phyloP scores from a whole-genome alignment of 2,329 filamentous ascomycete species.

The Sporothrix brasiliensis region DNA sequence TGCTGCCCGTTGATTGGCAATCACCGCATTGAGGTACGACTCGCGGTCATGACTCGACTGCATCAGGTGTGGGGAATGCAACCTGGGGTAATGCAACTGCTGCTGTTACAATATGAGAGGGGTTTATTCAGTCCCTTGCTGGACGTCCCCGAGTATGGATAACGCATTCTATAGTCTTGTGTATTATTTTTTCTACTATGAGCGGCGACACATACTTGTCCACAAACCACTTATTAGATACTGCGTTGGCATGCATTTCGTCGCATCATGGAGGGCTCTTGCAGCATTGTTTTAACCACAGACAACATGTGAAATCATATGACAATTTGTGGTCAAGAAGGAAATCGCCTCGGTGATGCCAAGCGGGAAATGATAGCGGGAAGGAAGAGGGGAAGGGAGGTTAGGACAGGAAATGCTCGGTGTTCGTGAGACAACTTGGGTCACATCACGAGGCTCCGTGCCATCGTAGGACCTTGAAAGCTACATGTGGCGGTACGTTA shows the following conservation, averaged over 20 bases:
- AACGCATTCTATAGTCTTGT: neutral
- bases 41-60: slow-evolving; percentile 14
- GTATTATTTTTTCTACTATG: neutral
- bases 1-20: neutral
- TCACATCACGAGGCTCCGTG: slow-evolving; percentile 11
- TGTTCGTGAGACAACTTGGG: slow-evolving; percentile 7
- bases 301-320: slow-evolving; percentile 10
- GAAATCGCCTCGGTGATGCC: neutral
- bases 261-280: no score
- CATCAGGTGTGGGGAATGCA: slow-evolving; percentile 9
- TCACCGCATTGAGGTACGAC: neutral
- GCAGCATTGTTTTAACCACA: neutral
- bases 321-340: neutral
- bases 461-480: neutral
- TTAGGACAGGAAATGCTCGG: neutral
- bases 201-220: neutral
- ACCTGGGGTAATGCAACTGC: slow-evolving; percentile 1
- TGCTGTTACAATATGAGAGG: slow-evolving; percentile 5
- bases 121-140: neutral
- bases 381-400: neutral
- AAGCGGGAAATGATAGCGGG: neutral
- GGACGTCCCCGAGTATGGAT: neutral
- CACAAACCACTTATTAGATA: neutral
- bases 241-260: no score
- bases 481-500: neutral